phyloP scores from a whole-genome alignment of 2,329 filamentous ascomycete species.

The Rosellinia necatrix region DNA sequence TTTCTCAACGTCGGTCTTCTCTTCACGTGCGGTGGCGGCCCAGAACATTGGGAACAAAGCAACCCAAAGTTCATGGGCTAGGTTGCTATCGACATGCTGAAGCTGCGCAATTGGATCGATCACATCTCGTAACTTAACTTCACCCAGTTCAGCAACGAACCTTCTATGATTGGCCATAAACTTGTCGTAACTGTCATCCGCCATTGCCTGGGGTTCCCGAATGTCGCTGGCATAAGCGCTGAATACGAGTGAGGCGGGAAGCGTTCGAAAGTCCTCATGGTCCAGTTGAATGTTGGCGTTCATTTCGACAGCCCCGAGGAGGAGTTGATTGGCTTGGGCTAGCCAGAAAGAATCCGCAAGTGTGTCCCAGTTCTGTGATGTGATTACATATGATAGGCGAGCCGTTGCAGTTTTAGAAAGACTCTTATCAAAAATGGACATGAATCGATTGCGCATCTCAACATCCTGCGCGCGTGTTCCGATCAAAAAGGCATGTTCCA shows the following conservation, averaged over 20 bases:
- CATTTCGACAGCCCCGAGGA: slow-evolving; percentile 89
- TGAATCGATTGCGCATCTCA: slow-evolving; percentile 95
- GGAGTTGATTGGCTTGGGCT: slow-evolving; percentile 88
- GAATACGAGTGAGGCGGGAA: slow-evolving; percentile 75
- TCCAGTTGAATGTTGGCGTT: slow-evolving; percentile 79
- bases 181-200: slow-evolving; percentile 80
- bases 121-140: slow-evolving; percentile 85
- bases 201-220: slow-evolving; percentile 68
- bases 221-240: slow-evolving; percentile 73
- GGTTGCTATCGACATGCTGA: slow-evolving; percentile 82
- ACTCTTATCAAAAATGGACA: slow-evolving; percentile 94
- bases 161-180: slow-evolving; percentile 78
- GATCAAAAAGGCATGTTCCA: slow-evolving; percentile 98
- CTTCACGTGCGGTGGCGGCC: slow-evolving; percentile 85
- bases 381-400: slow-evolving; percentile 85
- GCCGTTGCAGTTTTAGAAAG: slow-evolving; percentile 90
- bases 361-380: slow-evolving; percentile 95
- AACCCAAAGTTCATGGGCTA: slow-evolving; percentile 90
- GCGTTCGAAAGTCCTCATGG: slow-evolving; percentile 79
- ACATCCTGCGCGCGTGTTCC: slow-evolving; percentile 92
- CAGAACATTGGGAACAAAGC: slow-evolving; percentile 91
- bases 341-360: slow-evolving; percentile 96
- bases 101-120: slow-evolving; percentile 89
- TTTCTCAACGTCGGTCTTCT: slow-evolving; percentile 86
- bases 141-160: slow-evolving; percentile 83